These are phyloP conservation scores for Saccharomycopsis microspora DNA, from an alignment of 805 yeast genomes.

Conservation along the genomic window DNA sequence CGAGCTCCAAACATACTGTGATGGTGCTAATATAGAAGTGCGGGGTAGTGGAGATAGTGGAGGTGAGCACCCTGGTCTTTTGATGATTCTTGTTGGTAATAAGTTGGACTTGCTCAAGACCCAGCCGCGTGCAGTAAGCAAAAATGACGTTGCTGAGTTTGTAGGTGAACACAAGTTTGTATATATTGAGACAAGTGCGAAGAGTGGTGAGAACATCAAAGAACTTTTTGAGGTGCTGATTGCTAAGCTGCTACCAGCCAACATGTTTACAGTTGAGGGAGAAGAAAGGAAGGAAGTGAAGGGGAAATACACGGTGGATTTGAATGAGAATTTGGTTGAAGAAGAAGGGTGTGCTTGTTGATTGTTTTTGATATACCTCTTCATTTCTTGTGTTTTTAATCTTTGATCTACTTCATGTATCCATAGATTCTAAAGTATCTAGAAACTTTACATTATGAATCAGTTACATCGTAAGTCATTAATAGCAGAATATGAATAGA, in stretches of 20 bases:
- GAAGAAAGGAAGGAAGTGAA: not conserved
- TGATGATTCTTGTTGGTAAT: slow-evolving; percentile 83
- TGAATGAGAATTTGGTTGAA: slow-evolving; percentile 6
- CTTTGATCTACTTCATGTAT: too few species aligned
- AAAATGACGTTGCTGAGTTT: slow-evolving; percentile 25
- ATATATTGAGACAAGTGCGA: slow-evolving; percentile 57
- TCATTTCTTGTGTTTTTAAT: too few species aligned
- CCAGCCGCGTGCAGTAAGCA: slow-evolving; percentile 28
- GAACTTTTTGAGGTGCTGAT: slow-evolving; percentile 28
- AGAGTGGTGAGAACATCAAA: slow-evolving; percentile 50
- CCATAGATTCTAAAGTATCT: too few species aligned
- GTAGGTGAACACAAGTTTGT: slow-evolving; percentile 41
- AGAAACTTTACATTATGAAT: too few species aligned
- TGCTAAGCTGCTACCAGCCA: slow-evolving; percentile 22
- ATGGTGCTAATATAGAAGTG: slow-evolving; percentile 23
- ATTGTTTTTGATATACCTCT: too few species aligned
- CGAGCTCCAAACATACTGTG: slow-evolving; percentile 71
- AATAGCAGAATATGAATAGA: too few species aligned
- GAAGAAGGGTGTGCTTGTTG: too few species aligned
- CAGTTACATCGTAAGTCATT: too few species aligned
- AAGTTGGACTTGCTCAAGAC: slow-evolving; percentile 51
- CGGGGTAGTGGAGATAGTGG: not conserved
- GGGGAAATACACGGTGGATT: slow-evolving; percentile 3
- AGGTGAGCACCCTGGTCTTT: slow-evolving; percentile 30
- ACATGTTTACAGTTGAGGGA: slow-evolving; percentile 13